Percentiles rank a stretch among this genome's conserved stretches.
phyloP scores from a whole-genome alignment of 1,284 basidiomycete species.

The Amylostereum areolatum region DNA sequence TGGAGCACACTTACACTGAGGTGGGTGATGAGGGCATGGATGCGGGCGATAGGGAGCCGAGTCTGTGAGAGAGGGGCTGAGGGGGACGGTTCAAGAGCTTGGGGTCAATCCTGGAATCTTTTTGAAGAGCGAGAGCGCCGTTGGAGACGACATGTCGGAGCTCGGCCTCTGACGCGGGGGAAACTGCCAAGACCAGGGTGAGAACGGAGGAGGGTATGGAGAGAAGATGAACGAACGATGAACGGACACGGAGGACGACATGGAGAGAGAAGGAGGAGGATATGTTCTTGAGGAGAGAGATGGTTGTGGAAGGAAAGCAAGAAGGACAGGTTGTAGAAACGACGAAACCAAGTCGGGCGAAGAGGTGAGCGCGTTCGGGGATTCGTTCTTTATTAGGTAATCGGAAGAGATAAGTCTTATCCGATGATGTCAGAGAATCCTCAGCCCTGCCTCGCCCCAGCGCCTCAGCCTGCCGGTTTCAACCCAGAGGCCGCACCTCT shows the following conservation, averaged over 20 bases:
- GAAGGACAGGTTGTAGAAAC: no score
- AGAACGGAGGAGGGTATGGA: conserved; percentile 1
- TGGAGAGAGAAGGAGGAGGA: neutral
- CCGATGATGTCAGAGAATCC: no score
- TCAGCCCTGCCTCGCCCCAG: no score
- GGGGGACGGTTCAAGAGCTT: conserved; percentile 34
- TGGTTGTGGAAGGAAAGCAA: no score
- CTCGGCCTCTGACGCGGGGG: conserved; percentile 27
- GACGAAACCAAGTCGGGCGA: no score
- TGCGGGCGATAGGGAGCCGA: conserved; percentile 55
- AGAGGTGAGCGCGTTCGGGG: no score
- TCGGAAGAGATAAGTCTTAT: no score
- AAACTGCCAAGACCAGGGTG: conserved; percentile 7
- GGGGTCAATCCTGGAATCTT: conserved; percentile 28
- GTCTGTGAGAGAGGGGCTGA: conserved; percentile 39
- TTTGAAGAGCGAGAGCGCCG: conserved; percentile 31
- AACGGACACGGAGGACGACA: neutral
- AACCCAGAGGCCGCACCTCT: no score
- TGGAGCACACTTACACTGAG: conserved; percentile 50
- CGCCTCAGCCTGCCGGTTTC: no score
- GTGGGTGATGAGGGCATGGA: conserved; percentile 74
- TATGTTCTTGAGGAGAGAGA: no score
- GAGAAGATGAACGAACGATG: neutral
- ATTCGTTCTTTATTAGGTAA: no score
- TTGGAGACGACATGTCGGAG: conserved; percentile 39